Conservation (phyloP, 2,329 filamentous ascomycete genomes). For the Fusarium newnesense region DNA sequence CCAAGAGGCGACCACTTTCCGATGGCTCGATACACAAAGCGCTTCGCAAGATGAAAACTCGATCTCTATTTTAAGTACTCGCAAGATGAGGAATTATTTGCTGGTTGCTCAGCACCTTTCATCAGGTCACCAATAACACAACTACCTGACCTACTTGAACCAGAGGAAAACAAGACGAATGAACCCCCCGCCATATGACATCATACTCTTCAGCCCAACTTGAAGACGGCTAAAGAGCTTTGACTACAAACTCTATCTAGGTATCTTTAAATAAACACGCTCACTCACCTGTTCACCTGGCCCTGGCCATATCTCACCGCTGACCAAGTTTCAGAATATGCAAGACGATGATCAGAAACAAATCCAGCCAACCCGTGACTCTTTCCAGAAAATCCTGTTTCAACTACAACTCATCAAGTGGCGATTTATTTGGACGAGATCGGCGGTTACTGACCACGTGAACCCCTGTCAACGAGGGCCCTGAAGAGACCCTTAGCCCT, state of each 20-base stretch:
- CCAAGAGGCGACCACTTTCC: constrained; percentile 3
- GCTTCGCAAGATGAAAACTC: constrained; percentile 23
- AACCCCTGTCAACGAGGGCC: constrained; percentile 24
- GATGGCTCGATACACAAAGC: constrained; percentile 22
- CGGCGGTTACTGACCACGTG: constrained; percentile 30
- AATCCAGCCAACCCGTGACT: constrained; percentile 20
- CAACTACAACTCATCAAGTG: constrained; percentile 25
- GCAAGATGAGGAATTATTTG: neutral
- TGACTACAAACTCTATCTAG: neutral
- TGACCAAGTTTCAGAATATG: constrained; percentile 39
- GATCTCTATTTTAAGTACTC: neutral
- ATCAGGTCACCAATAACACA: neutral
- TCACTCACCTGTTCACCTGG: neutral
- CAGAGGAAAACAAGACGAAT: neutral
- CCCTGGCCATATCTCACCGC: neutral
- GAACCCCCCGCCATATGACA: constrained; percentile 25
- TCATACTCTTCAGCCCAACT: constrained; percentile 10
- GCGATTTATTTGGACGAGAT: constrained; percentile 37
- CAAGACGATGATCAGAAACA: constrained; percentile 34
- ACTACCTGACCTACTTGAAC: neutral
- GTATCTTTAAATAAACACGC: neutral
- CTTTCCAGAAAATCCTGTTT: constrained; percentile 40
- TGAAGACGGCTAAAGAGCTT: constrained; percentile 4
- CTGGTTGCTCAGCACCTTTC: neutral
- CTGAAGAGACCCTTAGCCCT: constrained; percentile 26